phyloP scores from a whole-genome alignment of 1,284 basidiomycete genomes.

The Salmacisia buchloeana region DNA sequence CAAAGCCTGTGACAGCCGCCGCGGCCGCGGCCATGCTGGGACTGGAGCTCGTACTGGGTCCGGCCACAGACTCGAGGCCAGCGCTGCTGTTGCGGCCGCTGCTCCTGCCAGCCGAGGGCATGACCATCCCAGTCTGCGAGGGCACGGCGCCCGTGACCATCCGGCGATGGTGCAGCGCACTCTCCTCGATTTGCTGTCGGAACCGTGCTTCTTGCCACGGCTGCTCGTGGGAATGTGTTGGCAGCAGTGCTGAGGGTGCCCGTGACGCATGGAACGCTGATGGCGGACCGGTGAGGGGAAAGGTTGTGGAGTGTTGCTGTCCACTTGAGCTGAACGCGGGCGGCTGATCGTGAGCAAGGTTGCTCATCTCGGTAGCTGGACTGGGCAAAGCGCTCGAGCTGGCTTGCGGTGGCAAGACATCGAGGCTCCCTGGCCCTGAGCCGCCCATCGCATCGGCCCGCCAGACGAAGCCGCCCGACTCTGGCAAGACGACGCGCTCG shows the following conservation, averaged over 20 bases:
- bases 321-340: too few species aligned
- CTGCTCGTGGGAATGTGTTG: constrained; percentile 3
- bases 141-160: background rate
- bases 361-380: too few species aligned
- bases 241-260: background rate
- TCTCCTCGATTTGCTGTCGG: background rate
- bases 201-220: constrained; percentile 5
- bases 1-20: too few species aligned
- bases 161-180: background rate
- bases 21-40: background rate
- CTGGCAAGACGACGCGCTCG: constrained; percentile 27
- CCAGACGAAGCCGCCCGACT: constrained; percentile 33
- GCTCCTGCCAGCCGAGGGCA: background rate
- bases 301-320: background rate
- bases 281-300: background rate
- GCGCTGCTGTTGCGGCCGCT: too few species aligned
- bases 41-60: background rate
- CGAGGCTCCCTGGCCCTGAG: too few species aligned
- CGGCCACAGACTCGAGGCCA: too few species aligned
- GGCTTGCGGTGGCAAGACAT: too few species aligned
- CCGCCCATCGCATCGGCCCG: constrained; percentile 17
- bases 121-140: background rate
- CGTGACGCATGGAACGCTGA: background rate
- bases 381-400: too few species aligned
- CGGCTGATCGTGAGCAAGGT: too few species aligned